These are phyloP conservation scores for Trichoderma erinaceum DNA, from an alignment of 495 filamentous ascomycete genomes.

Conservation along the genomic window DNA sequence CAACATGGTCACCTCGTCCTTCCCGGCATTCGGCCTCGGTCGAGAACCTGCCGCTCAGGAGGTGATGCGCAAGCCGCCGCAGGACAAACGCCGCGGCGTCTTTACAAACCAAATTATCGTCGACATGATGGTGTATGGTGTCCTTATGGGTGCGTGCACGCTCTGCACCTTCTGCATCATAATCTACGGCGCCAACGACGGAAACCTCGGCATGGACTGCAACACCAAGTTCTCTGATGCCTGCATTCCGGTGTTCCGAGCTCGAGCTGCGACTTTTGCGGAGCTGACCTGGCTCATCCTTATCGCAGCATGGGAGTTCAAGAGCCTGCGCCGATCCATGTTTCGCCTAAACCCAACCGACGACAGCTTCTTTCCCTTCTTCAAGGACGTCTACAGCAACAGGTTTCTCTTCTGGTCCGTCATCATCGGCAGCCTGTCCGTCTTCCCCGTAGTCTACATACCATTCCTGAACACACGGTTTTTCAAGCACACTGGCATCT, in stretches of 20 bases:
- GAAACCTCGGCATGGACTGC: conserved; percentile 58
- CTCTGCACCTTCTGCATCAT: conserved; percentile 64
- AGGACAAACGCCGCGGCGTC: conserved; percentile 58
- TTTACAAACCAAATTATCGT: conserved; percentile 63
- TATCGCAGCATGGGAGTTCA: conserved; percentile 70
- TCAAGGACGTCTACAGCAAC: conserved; percentile 63
- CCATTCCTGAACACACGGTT: conserved; percentile 60
- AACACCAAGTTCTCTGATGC: conserved; percentile 50
- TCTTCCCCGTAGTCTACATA: conserved; percentile 71
- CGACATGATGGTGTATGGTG: conserved; percentile 70
- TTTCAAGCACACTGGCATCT: conserved; percentile 69
- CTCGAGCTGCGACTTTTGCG: conserved; percentile 69
- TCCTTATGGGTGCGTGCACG: conserved; percentile 60
- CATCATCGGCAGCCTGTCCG: conserved; percentile 55
- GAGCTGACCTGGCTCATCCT: conserved; percentile 69
- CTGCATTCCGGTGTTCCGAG: conserved; percentile 65
- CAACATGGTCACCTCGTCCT: conserved; percentile 69
- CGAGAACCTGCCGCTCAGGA: conserved; percentile 61
- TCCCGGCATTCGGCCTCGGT: conserved; percentile 69
- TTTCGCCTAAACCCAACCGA: conserved; percentile 60
- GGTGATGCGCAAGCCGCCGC: conserved; percentile 66
- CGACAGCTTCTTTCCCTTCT: conserved; percentile 44
- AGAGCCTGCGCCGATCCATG: conserved; percentile 60
- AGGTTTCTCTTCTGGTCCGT: conserved; percentile 71
- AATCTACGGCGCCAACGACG: conserved; percentile 54